These are phyloP conservation scores for Margaritispora aquatica DNA, from an alignment of 495 filamentous ascomycete species.

Conservation along the genomic window DNA sequence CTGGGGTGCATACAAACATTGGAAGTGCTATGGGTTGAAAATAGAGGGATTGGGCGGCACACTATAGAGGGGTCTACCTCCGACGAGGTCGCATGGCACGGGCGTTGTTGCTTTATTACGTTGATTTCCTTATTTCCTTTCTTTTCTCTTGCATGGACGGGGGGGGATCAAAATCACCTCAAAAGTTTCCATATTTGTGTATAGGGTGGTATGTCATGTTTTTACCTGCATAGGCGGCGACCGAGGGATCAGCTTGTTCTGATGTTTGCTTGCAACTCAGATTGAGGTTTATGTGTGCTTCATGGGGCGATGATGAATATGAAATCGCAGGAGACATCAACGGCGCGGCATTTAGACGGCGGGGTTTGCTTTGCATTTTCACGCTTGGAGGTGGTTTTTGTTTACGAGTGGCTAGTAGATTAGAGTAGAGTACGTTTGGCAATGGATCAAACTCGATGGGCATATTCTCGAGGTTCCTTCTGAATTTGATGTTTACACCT, in stretches of 20 bases:
- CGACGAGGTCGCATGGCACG: slow-evolving; percentile 12
- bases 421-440: background rate
- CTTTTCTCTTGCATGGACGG: background rate
- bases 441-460: background rate
- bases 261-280: background rate
- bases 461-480: background rate
- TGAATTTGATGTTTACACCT: background rate
- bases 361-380: slow-evolving; percentile 1
- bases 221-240: slow-evolving; percentile 7
- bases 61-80: slow-evolving; percentile 14
- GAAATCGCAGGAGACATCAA: background rate
- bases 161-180: background rate
- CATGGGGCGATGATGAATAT: background rate
- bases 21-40: slow-evolving; percentile 11
- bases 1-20: slow-evolving; percentile 20
- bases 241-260: background rate
- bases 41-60: slow-evolving; percentile 1
- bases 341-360: slow-evolving; percentile 6
- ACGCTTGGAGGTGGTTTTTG: background rate
- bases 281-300: background rate
- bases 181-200: background rate
- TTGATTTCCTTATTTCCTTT: background rate
- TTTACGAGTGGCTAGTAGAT: background rate
- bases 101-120: slow-evolving; percentile 14
- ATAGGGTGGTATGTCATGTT: background rate